phyloP scores from a whole-genome alignment of 139 green algal genomes.

The Ulvella scutata region DNA sequence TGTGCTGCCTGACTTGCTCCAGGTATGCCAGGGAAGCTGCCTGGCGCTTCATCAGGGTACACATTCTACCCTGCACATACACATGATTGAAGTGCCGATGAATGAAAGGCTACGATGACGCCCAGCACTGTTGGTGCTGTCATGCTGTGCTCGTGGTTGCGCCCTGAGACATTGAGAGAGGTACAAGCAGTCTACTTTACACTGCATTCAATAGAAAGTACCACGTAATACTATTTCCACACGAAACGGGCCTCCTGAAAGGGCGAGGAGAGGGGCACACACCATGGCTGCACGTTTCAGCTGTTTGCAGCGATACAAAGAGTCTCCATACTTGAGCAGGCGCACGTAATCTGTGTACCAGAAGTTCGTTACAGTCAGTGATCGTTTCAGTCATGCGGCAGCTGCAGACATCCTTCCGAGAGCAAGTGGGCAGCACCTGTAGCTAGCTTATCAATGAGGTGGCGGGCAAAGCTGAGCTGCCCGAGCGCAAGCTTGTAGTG shows the following conservation, averaged over 20 bases:
- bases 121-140: too few relatives aligned
- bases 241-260: too few relatives aligned
- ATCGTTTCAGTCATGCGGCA: not conserved
- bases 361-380: not conserved
- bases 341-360: slow-evolving; percentile 95
- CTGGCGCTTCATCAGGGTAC: slow-evolving; percentile 97
- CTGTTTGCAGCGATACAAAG: slow-evolving; percentile 96
- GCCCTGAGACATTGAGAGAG: too few relatives aligned
- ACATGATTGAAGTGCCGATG: too few relatives aligned
- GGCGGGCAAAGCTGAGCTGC: slow-evolving; percentile 83
- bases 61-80: slow-evolving; percentile 82
- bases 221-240: too few relatives aligned
- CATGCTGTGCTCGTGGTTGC: too few relatives aligned
- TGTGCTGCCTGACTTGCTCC: slow-evolving; percentile 99
- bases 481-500: slow-evolving; percentile 99
- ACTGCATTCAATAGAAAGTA: too few relatives aligned
- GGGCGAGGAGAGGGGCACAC: not conserved
- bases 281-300: slow-evolving; percentile 91
- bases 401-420: too few relatives aligned
- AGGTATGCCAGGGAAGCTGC: slow-evolving; percentile 80
- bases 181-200: too few relatives aligned
- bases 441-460: slow-evolving; percentile 84
- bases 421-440: slow-evolving; percentile 36
- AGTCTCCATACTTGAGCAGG: slow-evolving; percentile 98
- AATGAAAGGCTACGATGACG: too few relatives aligned